phyloP scores from a whole-genome alignment of 2,329 filamentous ascomycete species.

The Exophiala alcalophila region DNA sequence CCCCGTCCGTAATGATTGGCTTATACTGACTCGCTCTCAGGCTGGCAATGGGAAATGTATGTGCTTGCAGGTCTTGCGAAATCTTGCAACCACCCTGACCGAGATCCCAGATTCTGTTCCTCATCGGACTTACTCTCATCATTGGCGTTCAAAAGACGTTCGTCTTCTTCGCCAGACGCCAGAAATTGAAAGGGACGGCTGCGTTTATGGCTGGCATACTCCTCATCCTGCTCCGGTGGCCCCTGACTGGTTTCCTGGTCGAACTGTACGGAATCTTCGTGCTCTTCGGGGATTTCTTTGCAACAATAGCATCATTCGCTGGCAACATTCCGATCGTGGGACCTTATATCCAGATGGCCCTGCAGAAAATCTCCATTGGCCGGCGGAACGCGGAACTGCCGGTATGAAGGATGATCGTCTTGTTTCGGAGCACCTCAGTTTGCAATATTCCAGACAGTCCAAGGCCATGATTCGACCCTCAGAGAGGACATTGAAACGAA shows the following conservation, averaged over 20 bases:
- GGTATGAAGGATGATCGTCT: slow-evolving; percentile 62
- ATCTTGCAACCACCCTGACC: slow-evolving; percentile 19
- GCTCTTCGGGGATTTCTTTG: slow-evolving; percentile 93
- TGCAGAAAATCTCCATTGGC: slow-evolving; percentile 69
- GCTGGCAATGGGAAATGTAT: slow-evolving; percentile 95
- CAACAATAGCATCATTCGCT: slow-evolving; percentile 85
- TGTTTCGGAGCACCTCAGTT: too few species aligned
- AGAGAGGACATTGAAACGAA: too few species aligned
- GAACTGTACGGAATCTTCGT: slow-evolving; percentile 92
- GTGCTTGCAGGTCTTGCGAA: slow-evolving; percentile 23
- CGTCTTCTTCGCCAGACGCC: slow-evolving; percentile 87
- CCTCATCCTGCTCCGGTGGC: slow-evolving; percentile 86
- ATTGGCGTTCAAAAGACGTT: slow-evolving; percentile 90
- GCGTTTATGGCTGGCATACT: slow-evolving; percentile 81
- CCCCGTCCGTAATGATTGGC: slow-evolving; percentile 4
- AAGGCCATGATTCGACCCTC: too few species aligned
- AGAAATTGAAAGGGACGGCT: slow-evolving; percentile 87
- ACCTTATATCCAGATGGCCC: slow-evolving; percentile 72
- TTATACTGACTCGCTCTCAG: slow-evolving; percentile 45
- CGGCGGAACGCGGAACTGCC: slow-evolving; percentile 74
- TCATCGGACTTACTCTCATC: slow-evolving; percentile 92
- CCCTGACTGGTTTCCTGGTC: slow-evolving; percentile 82
- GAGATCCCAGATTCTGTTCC: slow-evolving; percentile 79
- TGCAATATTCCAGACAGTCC: too few species aligned
- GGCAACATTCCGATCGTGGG: slow-evolving; percentile 81